Conservation (phyloP, 2,329 filamentous ascomycete species). For the Xylaria sp. region DNA sequence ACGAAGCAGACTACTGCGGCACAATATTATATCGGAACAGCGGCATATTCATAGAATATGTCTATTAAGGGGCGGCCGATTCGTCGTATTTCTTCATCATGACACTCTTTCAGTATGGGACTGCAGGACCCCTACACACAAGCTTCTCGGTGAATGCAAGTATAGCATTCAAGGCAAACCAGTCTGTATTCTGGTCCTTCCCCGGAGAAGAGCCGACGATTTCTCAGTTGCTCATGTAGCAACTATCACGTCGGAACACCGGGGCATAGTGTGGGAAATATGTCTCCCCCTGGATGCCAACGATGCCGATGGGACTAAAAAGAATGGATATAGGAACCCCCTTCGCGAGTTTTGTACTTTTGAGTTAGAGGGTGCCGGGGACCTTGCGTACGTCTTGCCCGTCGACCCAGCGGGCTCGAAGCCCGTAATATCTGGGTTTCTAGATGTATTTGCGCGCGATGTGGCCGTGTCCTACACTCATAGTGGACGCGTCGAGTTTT, state of each 20-base stretch:
- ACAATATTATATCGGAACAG: slow-evolving; percentile 73
- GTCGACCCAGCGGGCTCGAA: slow-evolving; percentile 86
- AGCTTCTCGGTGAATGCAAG: slow-evolving; percentile 65
- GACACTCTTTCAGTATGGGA: slow-evolving; percentile 82
- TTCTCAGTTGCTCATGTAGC: slow-evolving; percentile 75
- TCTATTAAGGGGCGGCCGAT: slow-evolving; percentile 79
- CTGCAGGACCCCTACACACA: slow-evolving; percentile 69
- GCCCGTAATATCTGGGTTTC: slow-evolving; percentile 77
- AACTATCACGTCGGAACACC: slow-evolving; percentile 82
- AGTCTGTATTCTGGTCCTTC: slow-evolving; percentile 82
- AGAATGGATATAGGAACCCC: slow-evolving; percentile 52
- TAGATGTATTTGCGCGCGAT: slow-evolving; percentile 87
- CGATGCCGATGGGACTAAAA: slow-evolving; percentile 40
- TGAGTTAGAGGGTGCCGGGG: slow-evolving; percentile 69
- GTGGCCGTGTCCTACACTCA: slow-evolving; percentile 86
- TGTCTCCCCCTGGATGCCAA: slow-evolving; percentile 63
- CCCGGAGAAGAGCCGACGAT: slow-evolving; percentile 66
- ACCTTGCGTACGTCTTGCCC: slow-evolving; percentile 75
- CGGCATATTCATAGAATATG: slow-evolving; percentile 84
- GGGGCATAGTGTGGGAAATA: slow-evolving; percentile 85
- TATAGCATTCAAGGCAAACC: slow-evolving; percentile 76
- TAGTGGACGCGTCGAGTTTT: slow-evolving; percentile 80
- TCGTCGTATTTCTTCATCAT: slow-evolving; percentile 83
- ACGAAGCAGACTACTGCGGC: slow-evolving; percentile 68
- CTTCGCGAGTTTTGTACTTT: slow-evolving; percentile 78